phyloP scores from a whole-genome alignment of 208 protist genomes.

The Porcisia hertigi region DNA sequence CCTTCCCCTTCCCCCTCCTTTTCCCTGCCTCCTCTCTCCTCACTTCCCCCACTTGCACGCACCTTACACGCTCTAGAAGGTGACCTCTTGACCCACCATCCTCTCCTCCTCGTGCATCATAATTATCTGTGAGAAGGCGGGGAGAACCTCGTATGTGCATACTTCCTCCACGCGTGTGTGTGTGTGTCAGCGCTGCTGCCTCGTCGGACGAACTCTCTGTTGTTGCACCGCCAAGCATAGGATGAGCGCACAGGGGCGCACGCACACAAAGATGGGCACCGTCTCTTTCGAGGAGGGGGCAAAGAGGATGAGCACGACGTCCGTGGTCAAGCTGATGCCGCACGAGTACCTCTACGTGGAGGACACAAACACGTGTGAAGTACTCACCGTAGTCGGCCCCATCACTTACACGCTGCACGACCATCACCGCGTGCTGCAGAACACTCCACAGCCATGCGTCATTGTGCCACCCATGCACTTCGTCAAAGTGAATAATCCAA shows the following conservation, averaged over 20 bases:
- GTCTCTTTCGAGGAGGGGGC: not conserved
- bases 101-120: not conserved
- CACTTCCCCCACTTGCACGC: not conserved
- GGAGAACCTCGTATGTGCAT: not conserved
- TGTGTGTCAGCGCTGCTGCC: not conserved
- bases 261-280: not conserved
- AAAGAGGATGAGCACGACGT: slow-evolving; percentile 12
- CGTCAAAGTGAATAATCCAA: slow-evolving; percentile 78
- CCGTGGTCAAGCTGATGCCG: slow-evolving; percentile 57
- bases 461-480: slow-evolving; percentile 91
- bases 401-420: slow-evolving; percentile 82
- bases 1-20: not conserved
- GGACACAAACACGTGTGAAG: slow-evolving; percentile 82
- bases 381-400: slow-evolving; percentile 84
- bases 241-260: not conserved
- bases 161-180: not conserved
- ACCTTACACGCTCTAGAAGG: not conserved
- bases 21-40: too few species aligned
- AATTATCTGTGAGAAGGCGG: not conserved
- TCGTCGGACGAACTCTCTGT: not conserved
- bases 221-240: not conserved
- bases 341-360: slow-evolving; percentile 88
- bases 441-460: slow-evolving; percentile 43
- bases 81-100: not conserved
- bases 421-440: slow-evolving; percentile 51